These are phyloP conservation scores for Colletotrichum neosansevieriae DNA, from an alignment of 2,329 filamentous ascomycete species.

Conservation along the genomic window DNA sequence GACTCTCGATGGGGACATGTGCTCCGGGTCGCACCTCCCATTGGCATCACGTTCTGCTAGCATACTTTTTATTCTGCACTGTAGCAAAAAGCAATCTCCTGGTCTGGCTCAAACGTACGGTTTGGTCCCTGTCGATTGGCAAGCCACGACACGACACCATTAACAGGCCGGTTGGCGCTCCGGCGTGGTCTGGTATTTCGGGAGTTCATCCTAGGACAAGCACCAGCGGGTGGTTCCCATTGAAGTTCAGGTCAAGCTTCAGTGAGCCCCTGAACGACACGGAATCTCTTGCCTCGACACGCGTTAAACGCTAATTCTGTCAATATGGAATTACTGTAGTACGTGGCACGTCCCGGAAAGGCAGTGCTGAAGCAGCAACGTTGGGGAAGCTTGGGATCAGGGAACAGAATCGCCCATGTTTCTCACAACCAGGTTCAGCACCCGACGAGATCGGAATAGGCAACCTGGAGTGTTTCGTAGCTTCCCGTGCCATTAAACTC, in stretches of 20 bases:
- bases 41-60: constrained; percentile 48
- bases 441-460: constrained; percentile 24
- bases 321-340: background rate
- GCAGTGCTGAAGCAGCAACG: background rate
- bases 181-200: too few species aligned
- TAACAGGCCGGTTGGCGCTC: background rate
- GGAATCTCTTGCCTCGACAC: background rate
- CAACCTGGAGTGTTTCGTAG: constrained; percentile 14
- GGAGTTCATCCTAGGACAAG: background rate
- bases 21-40: constrained; percentile 15
- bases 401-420: background rate
- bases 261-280: background rate
- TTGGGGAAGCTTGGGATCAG: constrained; percentile 17
- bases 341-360: background rate
- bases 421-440: background rate
- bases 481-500: constrained; percentile 28
- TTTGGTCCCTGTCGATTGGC: background rate
- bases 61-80: constrained; percentile 51
- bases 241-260: background rate
- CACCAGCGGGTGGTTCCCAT: background rate
- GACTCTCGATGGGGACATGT: constrained; percentile 31
- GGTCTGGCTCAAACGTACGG: constrained; percentile 3
- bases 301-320: background rate
- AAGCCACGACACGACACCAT: background rate
- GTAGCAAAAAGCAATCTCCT: constrained; percentile 20